phyloP scores from a whole-genome alignment of 2,329 filamentous ascomycete species.

The Fonsecaea monophora region DNA sequence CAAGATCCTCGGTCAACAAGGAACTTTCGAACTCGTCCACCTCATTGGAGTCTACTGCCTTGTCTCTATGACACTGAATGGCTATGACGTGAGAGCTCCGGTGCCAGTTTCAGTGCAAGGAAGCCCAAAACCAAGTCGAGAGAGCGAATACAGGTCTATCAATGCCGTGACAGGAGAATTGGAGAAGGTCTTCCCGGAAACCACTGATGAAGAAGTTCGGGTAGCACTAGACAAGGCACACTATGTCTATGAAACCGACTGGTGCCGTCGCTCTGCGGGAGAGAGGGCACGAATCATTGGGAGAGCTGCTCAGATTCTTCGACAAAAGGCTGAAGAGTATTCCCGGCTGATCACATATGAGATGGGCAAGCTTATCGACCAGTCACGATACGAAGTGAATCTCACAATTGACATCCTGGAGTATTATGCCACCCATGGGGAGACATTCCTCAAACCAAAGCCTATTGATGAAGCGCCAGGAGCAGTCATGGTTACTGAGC shows the following conservation, averaged over 20 bases:
- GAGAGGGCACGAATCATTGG: not conserved
- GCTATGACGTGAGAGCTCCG: not conserved
- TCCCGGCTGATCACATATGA: conserved; percentile 9
- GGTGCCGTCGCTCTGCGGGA: not conserved
- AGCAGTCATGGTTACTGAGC: not conserved
- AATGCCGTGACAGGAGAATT: conserved; percentile 6
- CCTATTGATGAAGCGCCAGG: not conserved
- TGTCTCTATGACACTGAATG: conserved; percentile 5
- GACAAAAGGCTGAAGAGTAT: not conserved
- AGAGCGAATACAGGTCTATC: conserved; percentile 1
- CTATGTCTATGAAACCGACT: conserved; percentile 7
- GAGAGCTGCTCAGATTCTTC: conserved; percentile 2
- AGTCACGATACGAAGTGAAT: conserved; percentile 8
- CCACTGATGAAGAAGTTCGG: conserved; percentile 7
- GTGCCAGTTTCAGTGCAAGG: not conserved
- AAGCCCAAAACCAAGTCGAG: not conserved
- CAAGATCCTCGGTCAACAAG: not conserved
- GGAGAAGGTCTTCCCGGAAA: conserved; percentile 5
- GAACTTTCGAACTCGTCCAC: not conserved
- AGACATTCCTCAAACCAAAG: conserved; percentile 6
- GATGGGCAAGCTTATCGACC: conserved; percentile 14
- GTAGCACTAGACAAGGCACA: conserved; percentile 9
- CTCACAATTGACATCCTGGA: conserved; percentile 7
- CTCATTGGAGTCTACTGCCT: conserved; percentile 3
- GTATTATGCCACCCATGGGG: conserved; percentile 7